Base-by-base conservation (phyloP, 495 filamentous ascomycete genomes). In the Hyaloscypha variabilis region DNA sequence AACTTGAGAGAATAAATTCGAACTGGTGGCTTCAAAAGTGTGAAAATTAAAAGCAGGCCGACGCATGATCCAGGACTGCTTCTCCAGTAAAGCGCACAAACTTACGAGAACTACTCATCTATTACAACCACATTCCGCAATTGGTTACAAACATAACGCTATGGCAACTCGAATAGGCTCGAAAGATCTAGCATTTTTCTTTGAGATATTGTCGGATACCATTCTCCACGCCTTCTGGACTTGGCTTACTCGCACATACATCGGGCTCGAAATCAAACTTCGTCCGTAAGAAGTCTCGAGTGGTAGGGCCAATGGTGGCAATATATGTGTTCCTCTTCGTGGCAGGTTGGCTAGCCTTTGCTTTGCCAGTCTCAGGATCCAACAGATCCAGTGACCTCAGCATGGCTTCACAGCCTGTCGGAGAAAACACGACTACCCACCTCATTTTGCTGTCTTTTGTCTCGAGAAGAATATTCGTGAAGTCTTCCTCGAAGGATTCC, bases 401-500 rank as follows among this genome's bases (percentile, higher is more conserved):
- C 90, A 97, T 91, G 69, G 85, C 88, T 74, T 90, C 88, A 69
- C 92, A 95, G 2, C 91, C 94, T 23, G 89, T 93, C 1, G 95
- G 93, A 49, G 94, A 97, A 70, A 99, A 99, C 8, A 98, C 90
- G 14, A 97, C 91, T 1, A 94, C 87, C 94, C 95, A 98, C 68
- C 89, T 81, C 34, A 62, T 69, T 31, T 70, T 62, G 8, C 70
- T 71, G 42, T 73, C 74, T 21, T 71, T 61, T 14, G 78, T 87
- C 55, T 76, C 67, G n/a, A 66, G 51, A 31, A 85, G 78, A 11
- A 80, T 71, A 10, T 62, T 64, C 21, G 66, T 71, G 68, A 97
- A 97, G 61, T 89, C 80, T 0, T 78, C 69, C 62, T 85, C 82
- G 69, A 98, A 98, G 13, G 83, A 85, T 29, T 81, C 82, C 84